These are phyloP conservation scores for Betula pendula DNA, from an alignment of 306 rosid species.

Conservation along the genomic window DNA sequence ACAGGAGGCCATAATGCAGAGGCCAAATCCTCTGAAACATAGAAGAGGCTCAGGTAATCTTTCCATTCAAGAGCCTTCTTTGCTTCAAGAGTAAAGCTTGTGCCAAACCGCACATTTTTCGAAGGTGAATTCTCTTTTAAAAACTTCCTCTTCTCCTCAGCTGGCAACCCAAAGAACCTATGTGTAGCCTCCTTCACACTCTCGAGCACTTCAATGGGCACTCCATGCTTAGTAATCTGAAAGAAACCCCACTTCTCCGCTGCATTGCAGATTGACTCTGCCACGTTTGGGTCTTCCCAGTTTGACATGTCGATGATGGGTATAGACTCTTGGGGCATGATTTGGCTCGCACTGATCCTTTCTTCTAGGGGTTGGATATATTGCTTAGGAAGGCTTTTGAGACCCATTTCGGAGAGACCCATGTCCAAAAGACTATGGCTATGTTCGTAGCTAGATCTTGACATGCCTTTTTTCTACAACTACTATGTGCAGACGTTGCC, in stretches of 20 bases:
- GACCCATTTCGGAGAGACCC: constrained; percentile 55
- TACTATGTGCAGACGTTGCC: constrained; percentile 2
- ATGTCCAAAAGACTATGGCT: not conserved
- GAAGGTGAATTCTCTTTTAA: constrained; percentile 39
- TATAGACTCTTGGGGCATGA: constrained; percentile 29
- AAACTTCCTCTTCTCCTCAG: constrained; percentile 49
- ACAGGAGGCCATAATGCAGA: constrained; percentile 48
- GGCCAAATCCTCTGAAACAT: constrained; percentile 59
- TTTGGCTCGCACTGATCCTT: constrained; percentile 19
- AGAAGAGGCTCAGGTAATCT: constrained; percentile 56
- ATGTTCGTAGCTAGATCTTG: too few species aligned
- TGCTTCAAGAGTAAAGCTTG: constrained; percentile 48
- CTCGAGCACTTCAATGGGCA: constrained; percentile 44
- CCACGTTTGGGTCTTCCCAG: constrained; percentile 36
- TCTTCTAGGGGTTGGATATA: constrained; percentile 60
- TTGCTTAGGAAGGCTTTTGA: constrained; percentile 45
- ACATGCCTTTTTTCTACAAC: not conserved
- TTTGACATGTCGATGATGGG: constrained; percentile 59
- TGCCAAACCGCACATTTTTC: constrained; percentile 43
- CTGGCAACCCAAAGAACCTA: constrained; percentile 42
- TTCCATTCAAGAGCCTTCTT: constrained; percentile 74
- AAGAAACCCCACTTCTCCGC: constrained; percentile 71
- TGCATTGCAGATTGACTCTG: constrained; percentile 47
- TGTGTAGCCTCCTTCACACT: constrained; percentile 50
- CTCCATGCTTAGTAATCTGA: constrained; percentile 59